A percentile compares a stretch with the other conserved stretches of the same genome.
Evolutionary conservation across 2,329 filamentous ascomycete species (phyloP).

Genomic region (Lasiodiplodia sp.): DNA sequence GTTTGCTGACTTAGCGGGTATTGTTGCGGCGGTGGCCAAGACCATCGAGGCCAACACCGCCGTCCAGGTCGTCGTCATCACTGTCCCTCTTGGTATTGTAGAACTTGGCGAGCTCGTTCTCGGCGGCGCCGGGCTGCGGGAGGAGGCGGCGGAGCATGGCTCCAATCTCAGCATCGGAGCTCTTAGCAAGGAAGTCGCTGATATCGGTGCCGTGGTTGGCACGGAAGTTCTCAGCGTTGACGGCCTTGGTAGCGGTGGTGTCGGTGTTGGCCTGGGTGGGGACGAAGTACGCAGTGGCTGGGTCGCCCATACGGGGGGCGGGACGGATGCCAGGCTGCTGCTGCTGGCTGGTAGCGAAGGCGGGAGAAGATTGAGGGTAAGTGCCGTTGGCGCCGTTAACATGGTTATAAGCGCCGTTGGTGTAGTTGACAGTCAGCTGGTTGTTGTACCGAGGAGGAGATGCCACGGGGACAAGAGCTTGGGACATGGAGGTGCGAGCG

Average conservation of each 20-base stretch:
- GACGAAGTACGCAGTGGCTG: constrained; percentile 3
- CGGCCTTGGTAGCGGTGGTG: not conserved
- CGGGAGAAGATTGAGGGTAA: not conserved
- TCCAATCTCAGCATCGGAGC: not conserved
- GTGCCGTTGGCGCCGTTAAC: not conserved
- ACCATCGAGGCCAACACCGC: not conserved
- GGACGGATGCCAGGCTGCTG: not conserved
- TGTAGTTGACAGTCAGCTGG: not conserved
- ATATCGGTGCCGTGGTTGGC: not conserved
- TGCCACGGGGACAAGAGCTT: not conserved
- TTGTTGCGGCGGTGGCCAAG: not conserved
- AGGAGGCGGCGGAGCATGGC: not conserved
- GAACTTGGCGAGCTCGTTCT: not conserved
- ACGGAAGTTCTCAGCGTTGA: not conserved
- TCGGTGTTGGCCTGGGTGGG: not conserved
- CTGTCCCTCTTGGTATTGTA: not conserved
- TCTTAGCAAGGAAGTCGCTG: not conserved
- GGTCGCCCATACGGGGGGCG: constrained; percentile 5
- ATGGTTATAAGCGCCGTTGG: not conserved
- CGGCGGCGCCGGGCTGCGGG: not conserved
- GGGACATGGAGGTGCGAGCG: not conserved
- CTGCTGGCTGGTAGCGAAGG: not conserved
- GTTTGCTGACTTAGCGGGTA: not conserved
- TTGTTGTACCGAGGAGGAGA: not conserved
- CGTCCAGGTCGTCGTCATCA: not conserved